Conservation (phyloP, 169 alveolate species). For the Plasmodium fragile region DNA sequence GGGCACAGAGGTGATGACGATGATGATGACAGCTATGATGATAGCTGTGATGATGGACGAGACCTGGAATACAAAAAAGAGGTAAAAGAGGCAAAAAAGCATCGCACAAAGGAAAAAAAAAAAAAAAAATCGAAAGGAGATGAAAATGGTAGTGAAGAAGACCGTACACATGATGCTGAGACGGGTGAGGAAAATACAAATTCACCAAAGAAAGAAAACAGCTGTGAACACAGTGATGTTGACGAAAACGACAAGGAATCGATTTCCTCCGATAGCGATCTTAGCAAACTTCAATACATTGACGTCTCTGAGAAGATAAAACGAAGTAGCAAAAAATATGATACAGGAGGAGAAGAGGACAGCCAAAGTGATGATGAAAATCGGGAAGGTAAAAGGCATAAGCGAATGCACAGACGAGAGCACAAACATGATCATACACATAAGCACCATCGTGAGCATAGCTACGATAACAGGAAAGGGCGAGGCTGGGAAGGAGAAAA, state of each 20-base stretch:
- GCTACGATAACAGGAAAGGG: background rate
- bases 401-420: background rate
- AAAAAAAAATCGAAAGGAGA: background rate
- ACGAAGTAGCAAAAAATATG: background rate
- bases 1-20: background rate
- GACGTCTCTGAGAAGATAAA: background rate
- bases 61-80: background rate
- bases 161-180: background rate
- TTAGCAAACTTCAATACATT: background rate
- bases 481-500: background rate
- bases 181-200: background rate
- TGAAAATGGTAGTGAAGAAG: background rate
- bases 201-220: background rate
- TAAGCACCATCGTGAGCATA: background rate
- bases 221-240: background rate
- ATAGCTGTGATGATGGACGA: background rate
- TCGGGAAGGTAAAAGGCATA: background rate
- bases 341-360: background rate
- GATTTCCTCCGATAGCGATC: constrained; percentile 8
- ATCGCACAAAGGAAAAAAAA: background rate
- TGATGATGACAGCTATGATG: background rate
- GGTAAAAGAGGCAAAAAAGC: background rate
- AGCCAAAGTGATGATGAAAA: background rate
- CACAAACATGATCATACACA: background rate
- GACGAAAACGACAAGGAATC: background rate